Conservation (phyloP, 495 filamentous ascomycete genomes). For the Extremus antarcticus region DNA sequence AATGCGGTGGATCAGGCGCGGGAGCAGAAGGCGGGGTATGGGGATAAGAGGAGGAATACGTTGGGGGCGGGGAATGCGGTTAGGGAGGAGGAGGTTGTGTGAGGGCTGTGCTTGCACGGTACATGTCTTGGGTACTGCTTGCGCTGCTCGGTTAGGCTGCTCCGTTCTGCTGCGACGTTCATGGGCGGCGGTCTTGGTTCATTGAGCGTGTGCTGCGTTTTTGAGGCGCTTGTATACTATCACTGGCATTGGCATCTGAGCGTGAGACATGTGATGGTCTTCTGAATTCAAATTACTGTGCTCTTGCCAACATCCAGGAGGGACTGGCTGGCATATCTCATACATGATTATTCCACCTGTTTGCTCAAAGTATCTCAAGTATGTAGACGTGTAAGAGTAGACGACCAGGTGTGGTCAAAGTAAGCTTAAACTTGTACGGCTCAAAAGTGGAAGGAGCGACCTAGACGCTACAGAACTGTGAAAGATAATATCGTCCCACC, state of each 20-base stretch:
- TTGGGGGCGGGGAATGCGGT: constrained; percentile 1
- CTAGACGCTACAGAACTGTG: too few species aligned
- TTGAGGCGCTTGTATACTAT: background rate
- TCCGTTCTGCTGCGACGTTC: background rate
- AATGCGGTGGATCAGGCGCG: constrained; percentile 31
- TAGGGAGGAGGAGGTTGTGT: background rate
- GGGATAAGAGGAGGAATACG: constrained; percentile 27
- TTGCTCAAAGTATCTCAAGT: too few species aligned
- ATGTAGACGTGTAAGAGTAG: too few species aligned
- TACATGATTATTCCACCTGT: too few species aligned
- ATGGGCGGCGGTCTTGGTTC: background rate
- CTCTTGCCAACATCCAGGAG: too few species aligned
- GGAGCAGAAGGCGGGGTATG: constrained; percentile 24
- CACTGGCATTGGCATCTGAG: background rate
- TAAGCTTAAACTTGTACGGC: too few species aligned
- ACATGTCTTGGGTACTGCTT: background rate
- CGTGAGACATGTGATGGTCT: background rate
- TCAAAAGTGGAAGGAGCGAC: too few species aligned
- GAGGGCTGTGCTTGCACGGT: background rate
- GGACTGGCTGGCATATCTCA: too few species aligned
- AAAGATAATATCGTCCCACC: too few species aligned
- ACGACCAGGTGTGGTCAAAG: too few species aligned
- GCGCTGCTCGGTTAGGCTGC: background rate
- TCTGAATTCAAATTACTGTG: too few species aligned
- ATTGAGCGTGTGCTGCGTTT: background rate